phyloP scores from a whole-genome alignment of 306 rosid species.

The Hippophae tibetana region DNA sequence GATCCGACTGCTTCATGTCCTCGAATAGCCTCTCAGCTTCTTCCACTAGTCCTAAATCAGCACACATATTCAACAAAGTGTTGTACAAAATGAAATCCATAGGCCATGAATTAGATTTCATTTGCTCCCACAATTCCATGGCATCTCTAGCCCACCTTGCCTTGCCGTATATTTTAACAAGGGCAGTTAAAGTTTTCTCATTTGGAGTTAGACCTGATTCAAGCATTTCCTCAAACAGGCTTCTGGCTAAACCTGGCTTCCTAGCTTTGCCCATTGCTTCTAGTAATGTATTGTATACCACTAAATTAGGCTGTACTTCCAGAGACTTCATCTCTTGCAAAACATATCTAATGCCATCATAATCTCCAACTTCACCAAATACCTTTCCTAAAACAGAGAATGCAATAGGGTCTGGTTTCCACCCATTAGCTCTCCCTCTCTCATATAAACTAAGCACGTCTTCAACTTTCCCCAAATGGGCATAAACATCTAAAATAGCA shows the following conservation, averaged over 20 bases:
- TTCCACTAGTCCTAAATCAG: constrained; percentile 76
- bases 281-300: constrained; percentile 81
- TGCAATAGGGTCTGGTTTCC: constrained; percentile 75
- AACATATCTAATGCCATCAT: constrained; percentile 80
- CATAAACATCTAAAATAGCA: constrained; percentile 85
- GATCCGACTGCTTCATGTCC: constrained; percentile 65
- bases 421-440: constrained; percentile 86
- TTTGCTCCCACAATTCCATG: constrained; percentile 66
- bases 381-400: constrained; percentile 83
- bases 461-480: constrained; percentile 66
- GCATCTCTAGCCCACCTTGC: constrained; percentile 89
- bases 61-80: constrained; percentile 91
- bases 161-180: constrained; percentile 87
- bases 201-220: constrained; percentile 58
- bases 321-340: constrained; percentile 76
- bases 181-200: constrained; percentile 74
- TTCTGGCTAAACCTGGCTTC: constrained; percentile 83
- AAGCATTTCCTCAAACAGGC: constrained; percentile 77
- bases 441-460: constrained; percentile 75
- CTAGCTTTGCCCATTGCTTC: constrained; percentile 97
- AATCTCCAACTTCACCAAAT: constrained; percentile 95
- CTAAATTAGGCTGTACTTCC: constrained; percentile 72
- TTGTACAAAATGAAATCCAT: constrained; percentile 81
- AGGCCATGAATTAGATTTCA: constrained; percentile 67
- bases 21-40: constrained; percentile 74